Conservation (phyloP, 225 moss, liverwort and hornwort genomes). For the Antitrichia curtipendula region DNA sequence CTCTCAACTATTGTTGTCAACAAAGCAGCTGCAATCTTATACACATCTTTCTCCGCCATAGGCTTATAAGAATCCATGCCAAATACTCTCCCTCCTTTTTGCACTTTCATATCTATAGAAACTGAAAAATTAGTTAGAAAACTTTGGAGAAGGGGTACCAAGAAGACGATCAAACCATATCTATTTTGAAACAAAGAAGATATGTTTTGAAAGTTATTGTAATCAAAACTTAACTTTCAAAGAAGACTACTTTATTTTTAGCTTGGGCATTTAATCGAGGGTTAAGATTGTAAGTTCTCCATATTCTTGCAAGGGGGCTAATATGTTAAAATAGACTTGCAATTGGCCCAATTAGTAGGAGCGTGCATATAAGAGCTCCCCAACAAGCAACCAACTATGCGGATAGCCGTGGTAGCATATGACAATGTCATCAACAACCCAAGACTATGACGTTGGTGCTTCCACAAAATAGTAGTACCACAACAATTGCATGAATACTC, state of each 20-base stretch:
- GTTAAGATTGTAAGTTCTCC: neutral
- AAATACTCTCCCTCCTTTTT: too few species aligned
- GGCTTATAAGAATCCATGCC: too few species aligned
- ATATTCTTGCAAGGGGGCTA: neutral
- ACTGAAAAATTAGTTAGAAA: neutral
- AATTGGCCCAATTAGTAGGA: constrained; percentile 80
- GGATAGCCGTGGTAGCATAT: constrained; percentile 75
- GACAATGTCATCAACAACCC: constrained; percentile 67
- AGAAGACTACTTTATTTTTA: neutral
- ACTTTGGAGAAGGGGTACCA: too few species aligned
- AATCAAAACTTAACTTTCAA: neutral
- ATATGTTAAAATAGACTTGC: neutral
- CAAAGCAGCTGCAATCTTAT: too few species aligned
- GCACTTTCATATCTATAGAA: neutral
- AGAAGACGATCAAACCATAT: neutral
- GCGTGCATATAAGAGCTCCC: constrained; percentile 72
- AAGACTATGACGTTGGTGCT: constrained; percentile 57
- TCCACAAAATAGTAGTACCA: neutral
- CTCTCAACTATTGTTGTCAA: too few species aligned
- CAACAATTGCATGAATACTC: neutral
- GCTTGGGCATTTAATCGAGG: neutral
- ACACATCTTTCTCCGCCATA: too few species aligned
- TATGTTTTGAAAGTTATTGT: neutral
- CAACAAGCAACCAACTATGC: constrained; percentile 65
- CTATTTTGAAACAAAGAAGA: neutral